These are phyloP conservation scores for Drosera capensis DNA, from an alignment of 148 eudicot genomes.

Conservation along the genomic window DNA sequence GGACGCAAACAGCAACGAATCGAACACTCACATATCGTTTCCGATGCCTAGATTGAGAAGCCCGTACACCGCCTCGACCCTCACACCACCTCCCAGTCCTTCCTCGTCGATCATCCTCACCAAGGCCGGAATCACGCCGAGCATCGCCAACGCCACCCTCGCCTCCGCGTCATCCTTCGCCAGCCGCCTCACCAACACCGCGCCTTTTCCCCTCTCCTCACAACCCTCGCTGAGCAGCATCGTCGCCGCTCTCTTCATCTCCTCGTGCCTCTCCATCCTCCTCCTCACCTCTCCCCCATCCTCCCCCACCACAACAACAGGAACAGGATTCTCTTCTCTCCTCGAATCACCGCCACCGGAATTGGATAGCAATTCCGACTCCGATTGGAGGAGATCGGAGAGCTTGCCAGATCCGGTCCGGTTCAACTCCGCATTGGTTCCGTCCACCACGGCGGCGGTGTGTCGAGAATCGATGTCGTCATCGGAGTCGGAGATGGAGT, in stretches of 20 bases:
- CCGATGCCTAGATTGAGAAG: constrained; percentile 77
- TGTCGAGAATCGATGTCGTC: no score
- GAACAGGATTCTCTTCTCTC: no score
- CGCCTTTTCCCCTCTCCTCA: constrained; percentile 36
- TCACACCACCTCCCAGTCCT: constrained; percentile 8
- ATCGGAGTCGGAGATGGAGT: no score
- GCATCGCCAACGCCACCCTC: constrained; percentile 43
- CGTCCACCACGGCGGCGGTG: no score
- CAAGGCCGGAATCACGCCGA: constrained; percentile 90
- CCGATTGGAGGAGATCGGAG: no score
- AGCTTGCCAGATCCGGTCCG: no score
- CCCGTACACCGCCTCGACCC: constrained; percentile 61
- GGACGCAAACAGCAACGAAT: constrained; percentile 1
- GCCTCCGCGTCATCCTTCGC: constrained; percentile 58
- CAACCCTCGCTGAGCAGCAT: constrained; percentile 18
- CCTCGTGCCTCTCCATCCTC: constrained; percentile 47
- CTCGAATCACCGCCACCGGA: no score
- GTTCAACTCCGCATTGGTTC: no score
- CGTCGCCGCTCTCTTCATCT: constrained; percentile 40
- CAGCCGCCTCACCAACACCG: constrained; percentile 39
- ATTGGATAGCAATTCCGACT: no score
- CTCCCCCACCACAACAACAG: constrained; percentile 4
- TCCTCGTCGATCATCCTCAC: constrained; percentile 35
- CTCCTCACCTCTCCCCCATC: constrained; percentile 16
- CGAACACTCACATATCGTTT: constrained; percentile 50